A percentile compares a stretch with the other conserved stretches of the same genome.
These are phyloP conservation scores for Paradendryphiella salina DNA, from an alignment of 2,329 filamentous ascomycete species.

Conservation along the genomic window DNA sequence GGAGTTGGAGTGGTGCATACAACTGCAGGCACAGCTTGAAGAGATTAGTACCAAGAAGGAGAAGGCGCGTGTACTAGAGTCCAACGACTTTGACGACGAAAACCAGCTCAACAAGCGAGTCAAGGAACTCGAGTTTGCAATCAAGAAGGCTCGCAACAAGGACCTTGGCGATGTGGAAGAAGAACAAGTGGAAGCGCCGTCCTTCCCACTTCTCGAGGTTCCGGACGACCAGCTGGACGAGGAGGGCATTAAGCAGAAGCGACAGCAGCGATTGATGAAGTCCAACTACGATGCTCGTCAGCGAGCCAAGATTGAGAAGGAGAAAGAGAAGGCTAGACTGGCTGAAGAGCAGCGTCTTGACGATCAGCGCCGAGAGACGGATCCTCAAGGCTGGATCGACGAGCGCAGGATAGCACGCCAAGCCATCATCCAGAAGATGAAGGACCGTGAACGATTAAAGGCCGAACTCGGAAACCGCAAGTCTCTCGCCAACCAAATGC, in stretches of 20 bases:
- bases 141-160: slow-evolving; percentile 88
- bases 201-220: slow-evolving; percentile 84
- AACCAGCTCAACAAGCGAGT: slow-evolving; percentile 79
- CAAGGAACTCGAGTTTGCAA: slow-evolving; percentile 85
- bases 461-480: slow-evolving; percentile 96
- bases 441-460: slow-evolving; percentile 89
- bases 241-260: slow-evolving; percentile 85
- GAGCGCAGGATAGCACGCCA: slow-evolving; percentile 75
- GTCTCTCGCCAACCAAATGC: slow-evolving; percentile 90
- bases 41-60: slow-evolving; percentile 85
- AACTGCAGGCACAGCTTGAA: slow-evolving; percentile 71
- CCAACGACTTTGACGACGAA: slow-evolving; percentile 91
- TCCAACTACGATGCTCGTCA: slow-evolving; percentile 91
- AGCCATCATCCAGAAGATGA: slow-evolving; percentile 77
- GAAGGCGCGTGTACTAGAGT: slow-evolving; percentile 75
- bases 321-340: slow-evolving; percentile 81
- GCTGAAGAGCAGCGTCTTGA: slow-evolving; percentile 85
- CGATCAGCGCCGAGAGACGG: slow-evolving; percentile 77
- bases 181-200: slow-evolving; percentile 75
- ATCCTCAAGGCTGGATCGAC: slow-evolving; percentile 84
- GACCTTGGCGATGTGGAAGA: slow-evolving; percentile 83
- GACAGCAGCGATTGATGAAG: slow-evolving; percentile 89
- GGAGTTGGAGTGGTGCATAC: slow-evolving; percentile 90
- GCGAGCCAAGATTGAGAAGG: slow-evolving; percentile 94
- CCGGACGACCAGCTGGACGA: slow-evolving; percentile 94